Percentiles rank a stretch among this genome's conserved stretches.
These are phyloP conservation scores for Dalbergia cochinchinensis DNA, from an alignment of 306 rosid genomes.

Conservation along the genomic window DNA sequence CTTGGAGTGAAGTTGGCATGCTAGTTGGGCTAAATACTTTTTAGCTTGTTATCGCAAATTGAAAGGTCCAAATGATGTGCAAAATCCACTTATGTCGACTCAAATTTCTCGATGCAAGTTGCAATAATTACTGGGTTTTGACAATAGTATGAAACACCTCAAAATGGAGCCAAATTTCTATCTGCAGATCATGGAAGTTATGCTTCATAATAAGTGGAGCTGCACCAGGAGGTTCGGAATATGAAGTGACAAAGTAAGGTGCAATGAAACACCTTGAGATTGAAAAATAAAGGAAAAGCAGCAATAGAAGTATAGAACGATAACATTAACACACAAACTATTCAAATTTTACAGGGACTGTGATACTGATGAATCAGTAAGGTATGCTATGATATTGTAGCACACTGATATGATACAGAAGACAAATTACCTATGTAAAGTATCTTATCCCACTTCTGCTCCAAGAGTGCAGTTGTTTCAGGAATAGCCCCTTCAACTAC, in stretches of 20 bases:
- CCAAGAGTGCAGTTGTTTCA: constrained; percentile 81
- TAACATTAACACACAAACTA: background rate
- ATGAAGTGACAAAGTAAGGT: background rate
- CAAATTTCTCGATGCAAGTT: constrained; percentile 26
- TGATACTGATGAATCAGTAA: background rate
- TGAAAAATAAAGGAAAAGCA: background rate
- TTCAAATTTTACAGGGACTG: background rate
- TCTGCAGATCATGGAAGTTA: background rate
- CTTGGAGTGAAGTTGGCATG: constrained; percentile 10
- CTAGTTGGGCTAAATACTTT: constrained; percentile 11
- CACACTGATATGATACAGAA: background rate
- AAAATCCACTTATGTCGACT: background rate
- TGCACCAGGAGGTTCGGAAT: background rate
- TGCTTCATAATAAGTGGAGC: background rate
- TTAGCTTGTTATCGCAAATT: background rate
- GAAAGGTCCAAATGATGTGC: constrained; percentile 6
- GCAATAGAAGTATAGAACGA: background rate
- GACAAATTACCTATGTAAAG: constrained; percentile 71
- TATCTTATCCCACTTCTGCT: constrained; percentile 91
- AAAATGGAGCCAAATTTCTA: constrained; percentile 1
- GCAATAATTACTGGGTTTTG: background rate
- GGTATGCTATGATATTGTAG: constrained; percentile 1
- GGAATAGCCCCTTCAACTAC: constrained; percentile 83
- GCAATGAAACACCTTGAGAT: background rate
- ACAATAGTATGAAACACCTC: constrained; percentile 12